These are phyloP conservation scores for Saturnispora silvae DNA, from an alignment of 805 yeast genomes.

Conservation along the genomic window DNA sequence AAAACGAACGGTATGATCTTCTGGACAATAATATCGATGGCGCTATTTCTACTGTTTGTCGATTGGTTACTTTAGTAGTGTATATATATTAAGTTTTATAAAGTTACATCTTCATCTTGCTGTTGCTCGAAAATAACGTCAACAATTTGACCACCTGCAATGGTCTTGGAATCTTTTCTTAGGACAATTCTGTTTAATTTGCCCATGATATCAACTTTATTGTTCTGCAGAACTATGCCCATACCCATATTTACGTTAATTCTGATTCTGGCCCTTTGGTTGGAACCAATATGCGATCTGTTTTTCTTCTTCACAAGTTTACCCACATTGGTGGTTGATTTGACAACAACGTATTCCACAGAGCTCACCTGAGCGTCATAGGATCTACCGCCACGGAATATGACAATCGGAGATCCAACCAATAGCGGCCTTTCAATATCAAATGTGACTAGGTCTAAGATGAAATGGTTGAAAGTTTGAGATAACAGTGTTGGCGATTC, in stretches of 20 bases:
- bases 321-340: conserved; percentile 23
- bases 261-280: conserved; percentile 48
- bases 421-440: conserved; percentile 62
- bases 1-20: conserved; percentile 48
- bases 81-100: background rate
- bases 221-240: conserved; percentile 1
- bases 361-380: conserved; percentile 57
- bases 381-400: conserved; percentile 67
- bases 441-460: conserved; percentile 53
- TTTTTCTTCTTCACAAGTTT: conserved; percentile 35
- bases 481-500: conserved; percentile 15
- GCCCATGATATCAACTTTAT: conserved; percentile 1
- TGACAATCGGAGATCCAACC: conserved; percentile 67
- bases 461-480: conserved; percentile 36
- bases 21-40: conserved; percentile 43
- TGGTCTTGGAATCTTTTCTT: conserved; percentile 57
- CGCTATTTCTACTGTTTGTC: conserved; percentile 43
- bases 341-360: conserved; percentile 23
- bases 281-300: conserved; percentile 45
- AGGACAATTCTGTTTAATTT: conserved; percentile 56
- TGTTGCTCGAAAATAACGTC: background rate
- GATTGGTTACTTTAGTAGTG: conserved; percentile 30
- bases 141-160: conserved; percentile 38
- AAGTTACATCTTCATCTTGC: too few relatives aligned
- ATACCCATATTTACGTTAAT: conserved; percentile 21